Evolutionary conservation across 805 yeast genomes (phyloP).

Genomic region (Kluyveromyces nonfermentans): DNA sequence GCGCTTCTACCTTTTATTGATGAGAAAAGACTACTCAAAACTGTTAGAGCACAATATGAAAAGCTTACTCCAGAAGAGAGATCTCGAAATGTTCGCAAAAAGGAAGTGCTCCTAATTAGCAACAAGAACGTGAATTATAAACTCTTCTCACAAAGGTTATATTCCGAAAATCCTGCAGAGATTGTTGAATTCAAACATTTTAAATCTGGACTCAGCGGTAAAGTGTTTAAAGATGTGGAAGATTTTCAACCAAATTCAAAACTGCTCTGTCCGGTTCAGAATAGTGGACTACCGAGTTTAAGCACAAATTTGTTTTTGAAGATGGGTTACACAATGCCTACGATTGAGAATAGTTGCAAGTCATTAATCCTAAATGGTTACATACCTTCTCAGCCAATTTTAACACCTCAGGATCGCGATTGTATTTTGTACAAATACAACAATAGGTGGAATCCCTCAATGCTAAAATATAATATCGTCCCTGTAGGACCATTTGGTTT

Average conservation of each 20-base stretch:
- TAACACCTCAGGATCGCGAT: conserved; percentile 63
- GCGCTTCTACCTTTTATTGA: conserved; percentile 87
- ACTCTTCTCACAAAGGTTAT: conserved; percentile 25
- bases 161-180: conserved; percentile 16
- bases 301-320: conserved; percentile 34
- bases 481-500: conserved; percentile 42
- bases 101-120: conserved; percentile 63
- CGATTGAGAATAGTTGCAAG: conserved; percentile 40
- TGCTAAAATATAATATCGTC: conserved; percentile 32
- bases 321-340: conserved; percentile 46
- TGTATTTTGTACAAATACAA: conserved; percentile 42
- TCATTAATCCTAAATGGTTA: conserved; percentile 80
- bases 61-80: conserved; percentile 57
- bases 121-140: conserved; percentile 43
- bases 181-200: conserved; percentile 37
- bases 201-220: conserved; percentile 52
- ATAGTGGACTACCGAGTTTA: conserved; percentile 31
- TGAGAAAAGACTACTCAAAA: conserved; percentile 58
- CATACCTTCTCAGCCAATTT: conserved; percentile 48
- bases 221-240: conserved; percentile 30
- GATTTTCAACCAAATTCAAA: conserved; percentile 27
- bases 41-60: conserved; percentile 57
- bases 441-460: conserved; percentile 25
- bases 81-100: conserved; percentile 58
- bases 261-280: conserved; percentile 29